Conservation (phyloP, 2,329 filamentous ascomycete species). For the Plectosphaerella plurivora region DNA sequence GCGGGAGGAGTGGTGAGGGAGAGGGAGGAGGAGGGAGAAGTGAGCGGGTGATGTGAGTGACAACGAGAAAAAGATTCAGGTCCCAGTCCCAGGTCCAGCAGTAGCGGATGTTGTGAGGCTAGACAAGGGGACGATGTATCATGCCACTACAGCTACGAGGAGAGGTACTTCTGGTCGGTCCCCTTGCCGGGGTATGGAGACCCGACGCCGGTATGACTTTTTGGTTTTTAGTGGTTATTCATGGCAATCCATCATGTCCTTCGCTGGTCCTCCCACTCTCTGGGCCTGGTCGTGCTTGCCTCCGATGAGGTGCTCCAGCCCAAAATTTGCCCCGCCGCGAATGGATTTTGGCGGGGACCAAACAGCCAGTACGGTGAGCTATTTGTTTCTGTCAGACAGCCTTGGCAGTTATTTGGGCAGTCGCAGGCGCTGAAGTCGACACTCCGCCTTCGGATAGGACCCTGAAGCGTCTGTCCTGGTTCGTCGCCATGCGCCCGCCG, state of each 20-base stretch:
- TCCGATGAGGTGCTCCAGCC: constrained; percentile 3
- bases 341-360: not conserved
- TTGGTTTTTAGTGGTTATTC: not conserved
- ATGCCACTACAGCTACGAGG: no score
- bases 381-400: no score
- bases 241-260: no score
- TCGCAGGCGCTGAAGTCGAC: no score
- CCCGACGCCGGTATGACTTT: not conserved
- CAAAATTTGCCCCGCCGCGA: constrained; percentile 1
- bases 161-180: no score
- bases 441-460: not conserved
- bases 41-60: no score
- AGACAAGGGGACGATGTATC: no score
- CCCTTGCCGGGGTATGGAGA: no score
- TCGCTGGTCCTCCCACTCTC: not conserved
- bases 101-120: no score
- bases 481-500: not conserved
- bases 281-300: not conserved
- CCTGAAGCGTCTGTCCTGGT: not conserved
- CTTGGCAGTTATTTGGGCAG: no score
- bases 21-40: not conserved
- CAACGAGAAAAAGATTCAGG: no score
- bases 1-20: not conserved
- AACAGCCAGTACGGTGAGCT: not conserved
- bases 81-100: no score